Evolutionary conservation across 78 protist species (phyloP).

Genomic region (Dictyostelium intermedium): DNA sequence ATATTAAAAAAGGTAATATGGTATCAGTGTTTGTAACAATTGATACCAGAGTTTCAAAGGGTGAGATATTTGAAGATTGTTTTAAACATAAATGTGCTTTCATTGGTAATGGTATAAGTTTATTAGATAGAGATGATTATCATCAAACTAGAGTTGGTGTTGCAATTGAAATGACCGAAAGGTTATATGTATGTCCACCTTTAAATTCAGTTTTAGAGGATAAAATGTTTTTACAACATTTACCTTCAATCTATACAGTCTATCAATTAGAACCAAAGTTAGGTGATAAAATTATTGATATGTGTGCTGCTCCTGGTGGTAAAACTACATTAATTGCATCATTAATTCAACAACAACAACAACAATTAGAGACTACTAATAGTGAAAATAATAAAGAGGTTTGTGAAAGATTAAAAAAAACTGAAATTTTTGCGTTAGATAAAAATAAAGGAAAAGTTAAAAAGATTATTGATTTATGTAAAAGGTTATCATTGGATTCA

Average conservation of each 20-base stretch:
- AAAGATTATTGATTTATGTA: constrained; percentile 74
- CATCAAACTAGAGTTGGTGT: neutral
- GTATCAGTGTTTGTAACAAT: constrained; percentile 62
- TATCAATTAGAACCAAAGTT: constrained; percentile 35
- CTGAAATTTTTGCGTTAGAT: constrained; percentile 93
- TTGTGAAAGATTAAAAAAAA: constrained; percentile 25
- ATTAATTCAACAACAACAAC: constrained; percentile 83
- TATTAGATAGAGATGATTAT: constrained; percentile 38
- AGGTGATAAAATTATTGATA: constrained; percentile 93
- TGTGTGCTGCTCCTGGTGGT: constrained; percentile 99
- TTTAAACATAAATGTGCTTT: constrained; percentile 14
- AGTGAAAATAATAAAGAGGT: neutral
- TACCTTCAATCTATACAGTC: constrained; percentile 42
- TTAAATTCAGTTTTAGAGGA: constrained; percentile 21
- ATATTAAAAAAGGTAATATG: constrained; percentile 12
- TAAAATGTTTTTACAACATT: constrained; percentile 32
- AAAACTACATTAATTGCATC: constrained; percentile 98
- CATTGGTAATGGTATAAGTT: constrained; percentile 59
- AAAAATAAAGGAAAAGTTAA: constrained; percentile 90
- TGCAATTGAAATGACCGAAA: constrained; percentile 63
- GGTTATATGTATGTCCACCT: constrained; percentile 39
- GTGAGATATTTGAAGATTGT: constrained; percentile 1
- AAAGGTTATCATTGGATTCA: neutral
- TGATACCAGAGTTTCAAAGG: neutral
- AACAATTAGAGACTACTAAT: neutral